phyloP scores from a whole-genome alignment of 768 basidiomycete species.

The Floccularia luteovirens region DNA sequence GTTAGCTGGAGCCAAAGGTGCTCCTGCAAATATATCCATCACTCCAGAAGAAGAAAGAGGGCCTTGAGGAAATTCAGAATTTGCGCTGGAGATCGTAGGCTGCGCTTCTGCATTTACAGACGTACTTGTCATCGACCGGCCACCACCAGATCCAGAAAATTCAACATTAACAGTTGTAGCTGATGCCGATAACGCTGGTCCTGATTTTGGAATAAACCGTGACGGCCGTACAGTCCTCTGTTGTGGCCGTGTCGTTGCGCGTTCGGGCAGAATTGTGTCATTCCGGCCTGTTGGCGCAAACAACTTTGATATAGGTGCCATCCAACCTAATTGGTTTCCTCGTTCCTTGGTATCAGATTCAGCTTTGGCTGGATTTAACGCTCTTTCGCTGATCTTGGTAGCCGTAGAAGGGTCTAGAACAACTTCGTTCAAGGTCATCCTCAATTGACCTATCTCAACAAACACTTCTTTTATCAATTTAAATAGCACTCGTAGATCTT shows the following conservation, averaged over 20 bases:
- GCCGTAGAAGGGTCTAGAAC: slow-evolving; percentile 84
- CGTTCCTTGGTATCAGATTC: slow-evolving; percentile 27
- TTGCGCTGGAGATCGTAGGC: background rate
- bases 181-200: slow-evolving; percentile 80
- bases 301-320: slow-evolving; percentile 78
- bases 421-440: slow-evolving; percentile 80
- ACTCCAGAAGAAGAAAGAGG: slow-evolving; percentile 25
- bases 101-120: slow-evolving; percentile 12
- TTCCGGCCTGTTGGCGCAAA: slow-evolving; percentile 33
- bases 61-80: background rate
- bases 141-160: slow-evolving; percentile 65
- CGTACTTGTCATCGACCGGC: slow-evolving; percentile 31
- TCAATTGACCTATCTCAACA: slow-evolving; percentile 72
- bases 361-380: slow-evolving; percentile 51
- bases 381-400: slow-evolving; percentile 59
- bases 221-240: slow-evolving; percentile 24
- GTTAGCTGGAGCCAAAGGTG: slow-evolving; percentile 38
- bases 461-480: slow-evolving; percentile 84
- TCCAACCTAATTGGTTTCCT: slow-evolving; percentile 53
- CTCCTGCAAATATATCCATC: slow-evolving; percentile 92
- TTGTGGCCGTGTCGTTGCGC: slow-evolving; percentile 15
- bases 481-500: slow-evolving; percentile 77
- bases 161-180: slow-evolving; percentile 94
- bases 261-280: slow-evolving; percentile 12
- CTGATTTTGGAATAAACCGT: slow-evolving; percentile 68